Percentiles rank a stretch among this genome's conserved stretches.
phyloP scores from a whole-genome alignment of 345 rosid genomes.

The Carallia pectinifolia region DNA sequence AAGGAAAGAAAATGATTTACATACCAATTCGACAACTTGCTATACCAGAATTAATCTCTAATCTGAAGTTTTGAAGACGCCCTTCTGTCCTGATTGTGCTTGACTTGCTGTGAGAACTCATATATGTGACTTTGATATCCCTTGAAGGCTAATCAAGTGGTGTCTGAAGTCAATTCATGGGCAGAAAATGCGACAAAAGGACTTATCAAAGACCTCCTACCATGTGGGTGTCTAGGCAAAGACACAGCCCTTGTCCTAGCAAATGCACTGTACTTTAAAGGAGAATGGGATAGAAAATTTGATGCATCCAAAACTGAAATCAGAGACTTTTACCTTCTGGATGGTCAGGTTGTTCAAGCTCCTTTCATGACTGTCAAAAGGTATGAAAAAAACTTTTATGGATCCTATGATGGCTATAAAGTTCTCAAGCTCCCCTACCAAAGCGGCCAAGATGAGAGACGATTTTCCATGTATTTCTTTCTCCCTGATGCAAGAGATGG shows the following conservation, averaged over 20 bases:
- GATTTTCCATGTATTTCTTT: constrained; percentile 30
- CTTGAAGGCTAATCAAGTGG: constrained; percentile 23
- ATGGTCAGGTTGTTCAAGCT: constrained; percentile 18
- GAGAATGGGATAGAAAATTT: constrained; percentile 28
- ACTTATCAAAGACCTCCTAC: constrained; percentile 33
- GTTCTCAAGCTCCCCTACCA: constrained; percentile 31
- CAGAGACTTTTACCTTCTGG: constrained; percentile 21
- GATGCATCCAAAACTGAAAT: constrained; percentile 21
- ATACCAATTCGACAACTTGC: no score
- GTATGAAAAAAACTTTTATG: constrained; percentile 7
- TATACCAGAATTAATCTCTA: not conserved
- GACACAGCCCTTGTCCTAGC: constrained; percentile 27
- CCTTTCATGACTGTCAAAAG: constrained; percentile 33
- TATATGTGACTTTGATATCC: not conserved
- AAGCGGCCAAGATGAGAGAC: constrained; percentile 18
- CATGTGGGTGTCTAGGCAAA: constrained; percentile 5
- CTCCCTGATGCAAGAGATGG: constrained; percentile 27
- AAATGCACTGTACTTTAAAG: constrained; percentile 45
- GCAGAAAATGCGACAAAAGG: constrained; percentile 21
- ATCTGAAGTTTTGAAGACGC: not conserved
- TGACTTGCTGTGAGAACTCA: not conserved
- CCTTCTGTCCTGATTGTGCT: no score
- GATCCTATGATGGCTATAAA: constrained; percentile 19
- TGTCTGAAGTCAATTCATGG: constrained; percentile 28
- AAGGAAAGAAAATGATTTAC: no score